Conservation (phyloP, 1,139 yeast genomes). For the Pichia sp. region DNA sequence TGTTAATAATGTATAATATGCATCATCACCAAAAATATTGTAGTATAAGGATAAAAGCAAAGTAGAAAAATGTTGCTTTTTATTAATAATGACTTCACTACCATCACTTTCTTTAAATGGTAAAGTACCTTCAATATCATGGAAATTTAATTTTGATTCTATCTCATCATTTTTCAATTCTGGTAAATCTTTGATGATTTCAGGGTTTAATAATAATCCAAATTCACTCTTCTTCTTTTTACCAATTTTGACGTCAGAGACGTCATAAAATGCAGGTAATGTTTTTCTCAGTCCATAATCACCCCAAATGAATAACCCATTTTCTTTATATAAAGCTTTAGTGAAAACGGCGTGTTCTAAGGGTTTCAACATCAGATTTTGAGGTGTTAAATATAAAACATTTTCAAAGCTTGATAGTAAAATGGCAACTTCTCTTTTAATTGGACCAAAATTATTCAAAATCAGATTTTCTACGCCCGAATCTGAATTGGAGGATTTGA, state of each 20-base stretch:
- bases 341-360: conserved; percentile 46
- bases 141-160: conserved; percentile 29
- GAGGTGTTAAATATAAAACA: conserved; percentile 58
- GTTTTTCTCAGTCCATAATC: conserved; percentile 61
- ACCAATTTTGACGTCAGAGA: conserved; percentile 36
- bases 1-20: conserved; percentile 44
- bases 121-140: conserved; percentile 50
- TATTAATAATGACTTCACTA: conserved; percentile 52
- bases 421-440: conserved; percentile 56
- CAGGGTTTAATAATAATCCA: conserved; percentile 22
- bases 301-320: conserved; percentile 54
- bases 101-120: conserved; percentile 61
- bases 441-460: conserved; percentile 25
- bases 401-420: conserved; percentile 55
- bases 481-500: conserved; percentile 19
- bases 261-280: conserved; percentile 50
- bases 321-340: conserved; percentile 31
- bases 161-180: conserved; percentile 15
- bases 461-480: conserved; percentile 15
- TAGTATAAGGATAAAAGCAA: conserved; percentile 50
- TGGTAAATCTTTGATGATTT: conserved; percentile 9
- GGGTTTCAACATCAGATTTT: conserved; percentile 53
- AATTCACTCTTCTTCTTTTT: conserved; percentile 28
- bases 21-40: conserved; percentile 53
- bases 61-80: conserved; percentile 46